Base-by-base conservation (phyloP, 75 land plant genomes). In the Selaginella moellendorffii region DNA sequence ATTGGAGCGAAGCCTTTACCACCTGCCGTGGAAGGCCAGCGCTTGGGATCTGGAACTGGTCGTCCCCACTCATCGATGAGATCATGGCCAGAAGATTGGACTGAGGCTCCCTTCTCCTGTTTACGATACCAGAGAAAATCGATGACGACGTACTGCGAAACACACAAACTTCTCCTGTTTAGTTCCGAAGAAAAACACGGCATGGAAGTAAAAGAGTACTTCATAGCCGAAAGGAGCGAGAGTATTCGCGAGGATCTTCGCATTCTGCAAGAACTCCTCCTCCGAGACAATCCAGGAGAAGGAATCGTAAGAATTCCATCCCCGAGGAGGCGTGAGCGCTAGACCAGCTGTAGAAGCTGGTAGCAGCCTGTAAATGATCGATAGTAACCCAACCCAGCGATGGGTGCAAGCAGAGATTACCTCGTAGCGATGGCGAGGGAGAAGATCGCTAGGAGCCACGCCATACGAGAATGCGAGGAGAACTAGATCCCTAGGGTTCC, bases 81-180 rank as follows among this genome's bases (percentile, higher is more conserved):
- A 31, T 68, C 70, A 19, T 30, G 59, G 0, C 70, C 70, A 30
- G 19, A 24, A 27, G 24, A 25, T 8, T 19, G 19, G 66, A 29
- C 27, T 23, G 70, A 60, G 0, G 65, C 70, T 22, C 67, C 63
- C 23, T 27, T 14, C 68, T 68, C 70, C 31, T 25, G 30, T 20
- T 63, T 61, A 27, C 70, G 70, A 63, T 68, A 68, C 66, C 70
- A 68, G 1, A 68, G 46, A 28, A 63, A 29, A 54, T 66, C 68
- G 25, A 66, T 63, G n/a, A 54, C 68, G 18, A 68, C 70, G 29
- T 68, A 68, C 70, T 68, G 46, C 46, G n/a, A n/a, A n/a, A n/a
- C n/a, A n/a, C n/a, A n/a, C n/a, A n/a, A n/a, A n/a, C n/a, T n/a
- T n/a, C n/a, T n/a, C n/a, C n/a, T n/a, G n/a, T n/a, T n/a, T n/a